Base-by-base conservation (phyloP, 2,329 filamentous ascomycete species). In the Fusarium torulosum region DNA sequence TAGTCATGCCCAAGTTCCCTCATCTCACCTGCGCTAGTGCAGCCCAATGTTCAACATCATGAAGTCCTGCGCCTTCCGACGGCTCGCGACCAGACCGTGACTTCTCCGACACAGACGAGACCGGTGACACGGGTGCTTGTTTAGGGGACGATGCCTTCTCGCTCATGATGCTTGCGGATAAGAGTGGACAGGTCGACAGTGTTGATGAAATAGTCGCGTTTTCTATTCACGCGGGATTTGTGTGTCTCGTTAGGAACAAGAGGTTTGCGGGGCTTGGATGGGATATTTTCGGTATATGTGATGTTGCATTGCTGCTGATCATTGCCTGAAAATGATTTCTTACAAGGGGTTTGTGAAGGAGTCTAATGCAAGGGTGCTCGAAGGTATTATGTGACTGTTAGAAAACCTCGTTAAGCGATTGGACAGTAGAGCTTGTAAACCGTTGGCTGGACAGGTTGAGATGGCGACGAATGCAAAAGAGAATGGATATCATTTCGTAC, bases 11-110 rank as follows among this genome's bases (percentile, higher is more conserved):
- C 7, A 23, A 19, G 14, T 3, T 14, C 33, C 10, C 7, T 33
- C 6, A 37, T 14, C 45, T 42, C 27, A 51, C 59, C 6, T 63
- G 38, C 0, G 51, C 58, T 20, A 63, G 3, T 0, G 33, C 21
- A 1, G 51, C 59, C 59, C 59, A 63, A 9, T 63, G 59, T 1
- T 49, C 59, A n/a, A 23, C 59, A 7, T 35, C 44, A 3, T 63
- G 59, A 2, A 63, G 44, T 13, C 15, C 43, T 3, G 60, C 33
- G 25, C 2, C 45, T 21, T 45, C 59, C 21, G 1, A 23, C 29
- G 0, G 27, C 7, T 21, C 59, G 13, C 27, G 31, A 15, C 38
- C 29, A 0, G 58, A 54, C 6, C 14, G 10, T 3, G 52, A 55
- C 14, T 25, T 40, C 9, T 21, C n/a, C 4, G 47, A 51, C 19